Conservation (phyloP, 129 eudicot genomes). For the Heracleum sosnowskyi region DNA sequence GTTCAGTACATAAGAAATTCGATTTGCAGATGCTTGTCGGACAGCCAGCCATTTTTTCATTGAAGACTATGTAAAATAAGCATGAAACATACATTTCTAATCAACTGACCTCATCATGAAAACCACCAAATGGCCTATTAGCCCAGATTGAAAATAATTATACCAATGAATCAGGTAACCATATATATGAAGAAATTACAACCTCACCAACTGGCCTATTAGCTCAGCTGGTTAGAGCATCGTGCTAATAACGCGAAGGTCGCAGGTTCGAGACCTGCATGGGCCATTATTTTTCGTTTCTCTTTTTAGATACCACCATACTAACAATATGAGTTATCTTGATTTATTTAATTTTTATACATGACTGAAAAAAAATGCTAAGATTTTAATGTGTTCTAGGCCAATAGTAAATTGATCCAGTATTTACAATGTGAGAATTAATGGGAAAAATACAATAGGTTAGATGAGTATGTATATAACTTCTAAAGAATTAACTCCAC, state of each 20-base stretch:
- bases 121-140: background rate
- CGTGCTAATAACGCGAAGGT: constrained; percentile 93
- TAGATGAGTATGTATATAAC: too few species aligned
- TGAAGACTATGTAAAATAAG: background rate
- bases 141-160: background rate
- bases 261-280: constrained; percentile 93
- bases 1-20: background rate
- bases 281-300: constrained; percentile 30
- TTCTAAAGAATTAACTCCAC: too few species aligned
- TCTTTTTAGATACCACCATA: background rate
- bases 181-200: background rate
- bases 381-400: background rate
- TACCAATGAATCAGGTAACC: background rate
- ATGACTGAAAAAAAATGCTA: too few species aligned
- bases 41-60: background rate
- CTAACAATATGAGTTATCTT: background rate
- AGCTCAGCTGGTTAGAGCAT: constrained; percentile 97
- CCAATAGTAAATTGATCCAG: too few species aligned
- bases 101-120: background rate
- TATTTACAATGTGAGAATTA: too few species aligned
- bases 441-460: too few species aligned
- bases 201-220: constrained; percentile 44
- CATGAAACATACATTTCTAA: background rate
- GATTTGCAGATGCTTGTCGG: background rate
- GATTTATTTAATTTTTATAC: too few species aligned